Evolutionary conservation across 1,284 basidiomycete genomes (phyloP).

Genomic region (Ustilago shanxiensis): DNA sequence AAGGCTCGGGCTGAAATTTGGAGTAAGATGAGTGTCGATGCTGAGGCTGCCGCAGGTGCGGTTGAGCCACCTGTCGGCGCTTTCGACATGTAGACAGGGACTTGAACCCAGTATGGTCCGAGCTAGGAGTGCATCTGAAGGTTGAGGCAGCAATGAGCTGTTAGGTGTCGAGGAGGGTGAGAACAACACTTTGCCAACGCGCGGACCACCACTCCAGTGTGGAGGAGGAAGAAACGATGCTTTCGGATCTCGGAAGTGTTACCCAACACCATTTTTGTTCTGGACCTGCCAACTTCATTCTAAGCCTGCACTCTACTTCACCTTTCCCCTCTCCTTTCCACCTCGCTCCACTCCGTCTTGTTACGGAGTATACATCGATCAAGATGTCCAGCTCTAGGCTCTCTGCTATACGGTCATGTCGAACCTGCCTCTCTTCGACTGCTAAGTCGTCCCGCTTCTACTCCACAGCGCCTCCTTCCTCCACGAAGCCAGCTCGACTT

Average conservation of each 20-base stretch:
- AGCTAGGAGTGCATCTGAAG: background rate
- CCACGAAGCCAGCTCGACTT: conserved; percentile 71
- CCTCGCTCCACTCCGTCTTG: background rate
- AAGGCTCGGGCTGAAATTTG: conserved; percentile 85
- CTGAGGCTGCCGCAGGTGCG: conserved; percentile 71
- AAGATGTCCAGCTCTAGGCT: background rate
- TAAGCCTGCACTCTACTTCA: background rate
- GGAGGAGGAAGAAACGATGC: background rate
- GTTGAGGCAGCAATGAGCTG: background rate
- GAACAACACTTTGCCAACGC: background rate
- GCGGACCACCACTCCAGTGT: conserved; percentile 2
- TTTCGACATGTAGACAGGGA: background rate
- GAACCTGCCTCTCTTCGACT: background rate
- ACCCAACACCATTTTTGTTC: background rate
- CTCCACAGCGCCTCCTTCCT: background rate
- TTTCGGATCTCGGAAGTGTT: conserved; percentile 5
- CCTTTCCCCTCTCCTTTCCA: background rate
- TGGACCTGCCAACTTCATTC: conserved; percentile 3
- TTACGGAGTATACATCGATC: background rate
- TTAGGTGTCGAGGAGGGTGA: background rate
- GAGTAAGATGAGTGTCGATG: conserved; percentile 84
- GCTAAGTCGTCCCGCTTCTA: background rate
- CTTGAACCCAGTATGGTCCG: background rate
- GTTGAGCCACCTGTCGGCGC: background rate
- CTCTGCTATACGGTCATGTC: background rate